A percentile compares a stretch with the other conserved stretches of the same genome.
Conservation (phyloP, 2,329 filamentous ascomycete species). For the Fusarium oligoseptatum region DNA sequence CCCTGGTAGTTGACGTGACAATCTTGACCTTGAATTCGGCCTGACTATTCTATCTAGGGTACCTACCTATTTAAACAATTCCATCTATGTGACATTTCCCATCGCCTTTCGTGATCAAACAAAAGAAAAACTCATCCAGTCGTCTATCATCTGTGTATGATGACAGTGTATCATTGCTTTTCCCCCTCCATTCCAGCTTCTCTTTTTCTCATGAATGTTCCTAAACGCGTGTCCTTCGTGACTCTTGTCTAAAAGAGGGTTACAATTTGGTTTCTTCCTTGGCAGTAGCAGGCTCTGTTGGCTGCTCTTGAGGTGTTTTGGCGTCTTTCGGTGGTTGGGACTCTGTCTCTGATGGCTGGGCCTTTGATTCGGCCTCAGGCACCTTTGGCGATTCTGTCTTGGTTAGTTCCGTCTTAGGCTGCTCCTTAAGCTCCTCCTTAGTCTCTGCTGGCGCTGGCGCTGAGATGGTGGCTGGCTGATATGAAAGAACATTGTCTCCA, state of each 20-base stretch:
- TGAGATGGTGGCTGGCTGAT: background rate
- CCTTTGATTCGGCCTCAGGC: background rate
- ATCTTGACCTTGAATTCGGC: slow-evolving; percentile 13
- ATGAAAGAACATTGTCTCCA: background rate
- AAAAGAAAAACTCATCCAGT: slow-evolving; percentile 38
- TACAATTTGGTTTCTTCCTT: slow-evolving; percentile 18
- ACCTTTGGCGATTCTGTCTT: slow-evolving; percentile 14
- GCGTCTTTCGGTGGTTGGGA: background rate
- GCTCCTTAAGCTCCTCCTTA: background rate
- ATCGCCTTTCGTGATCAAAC: slow-evolving; percentile 26
- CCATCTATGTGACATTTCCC: slow-evolving; percentile 17
- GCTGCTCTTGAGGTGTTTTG: background rate
- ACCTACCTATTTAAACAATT: background rate
- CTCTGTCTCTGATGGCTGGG: background rate
- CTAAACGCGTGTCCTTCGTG: background rate
- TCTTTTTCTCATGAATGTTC: background rate
- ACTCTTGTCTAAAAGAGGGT: background rate
- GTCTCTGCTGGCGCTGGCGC: background rate
- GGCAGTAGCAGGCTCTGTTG: background rate
- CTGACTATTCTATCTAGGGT: background rate
- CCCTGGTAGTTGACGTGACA: background rate
- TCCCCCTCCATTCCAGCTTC: background rate
- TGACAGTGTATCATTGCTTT: slow-evolving; percentile 14
- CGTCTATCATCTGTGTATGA: slow-evolving; percentile 16
- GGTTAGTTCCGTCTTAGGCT: background rate